Percentiles rank a stretch among this genome's conserved stretches.
These are phyloP conservation scores for Rosa rugosa DNA, from an alignment of 306 rosid genomes.

Conservation along the genomic window DNA sequence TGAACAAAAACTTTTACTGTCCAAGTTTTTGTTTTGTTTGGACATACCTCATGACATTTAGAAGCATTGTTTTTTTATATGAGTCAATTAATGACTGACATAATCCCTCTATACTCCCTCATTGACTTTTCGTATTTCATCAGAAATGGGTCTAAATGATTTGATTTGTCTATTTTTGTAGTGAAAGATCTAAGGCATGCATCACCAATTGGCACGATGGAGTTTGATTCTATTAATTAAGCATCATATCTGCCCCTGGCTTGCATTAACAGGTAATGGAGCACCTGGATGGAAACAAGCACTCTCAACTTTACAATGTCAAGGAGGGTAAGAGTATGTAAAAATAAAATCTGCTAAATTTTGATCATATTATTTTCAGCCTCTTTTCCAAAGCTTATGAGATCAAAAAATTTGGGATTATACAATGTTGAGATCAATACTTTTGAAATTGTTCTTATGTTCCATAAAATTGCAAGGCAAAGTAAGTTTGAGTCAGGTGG, in stretches of 20 bases:
- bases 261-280: conserved; percentile 46
- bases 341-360: too few relatives aligned
- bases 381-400: too few relatives aligned
- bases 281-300: conserved; percentile 23
- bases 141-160: conserved; percentile 21
- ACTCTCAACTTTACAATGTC: too few relatives aligned
- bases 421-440: too few relatives aligned
- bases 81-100: background rate
- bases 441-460: too few relatives aligned
- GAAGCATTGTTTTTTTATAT: background rate
- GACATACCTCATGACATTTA: background rate
- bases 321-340: too few relatives aligned
- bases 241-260: conserved; percentile 52
- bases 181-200: conserved; percentile 46
- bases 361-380: too few relatives aligned
- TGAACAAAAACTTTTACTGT: too few relatives aligned
- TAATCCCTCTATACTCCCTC: background rate
- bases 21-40: too few relatives aligned
- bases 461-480: too few relatives aligned
- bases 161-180: conserved; percentile 31
- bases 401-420: too few relatives aligned
- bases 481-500: background rate
- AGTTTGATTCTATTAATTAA: conserved; percentile 83
- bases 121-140: background rate
- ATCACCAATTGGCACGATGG: conserved; percentile 41